Conservation (phyloP, 108 stramenopile genomes). For the Skeletonema potamos region DNA sequence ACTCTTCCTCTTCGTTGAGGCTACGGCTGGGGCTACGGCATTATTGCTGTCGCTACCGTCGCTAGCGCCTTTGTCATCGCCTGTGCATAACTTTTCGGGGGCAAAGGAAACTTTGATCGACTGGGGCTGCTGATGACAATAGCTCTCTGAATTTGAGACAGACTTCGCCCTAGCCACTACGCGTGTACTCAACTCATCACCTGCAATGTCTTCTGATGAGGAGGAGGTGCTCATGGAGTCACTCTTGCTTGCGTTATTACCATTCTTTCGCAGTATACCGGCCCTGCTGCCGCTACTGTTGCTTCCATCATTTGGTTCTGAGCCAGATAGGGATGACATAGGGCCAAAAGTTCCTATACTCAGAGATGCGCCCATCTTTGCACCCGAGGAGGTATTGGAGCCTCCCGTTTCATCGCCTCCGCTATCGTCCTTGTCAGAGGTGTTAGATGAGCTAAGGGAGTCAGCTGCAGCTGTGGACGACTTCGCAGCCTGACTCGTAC, state of each 20-base stretch:
- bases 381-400: constrained; percentile 18
- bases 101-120: not conserved
- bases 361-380: not conserved
- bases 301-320: constrained; percentile 14
- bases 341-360: constrained; percentile 12
- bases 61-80: not conserved
- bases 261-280: constrained; percentile 11
- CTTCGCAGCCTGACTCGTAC: constrained; percentile 1
- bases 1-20: not conserved
- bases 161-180: constrained; percentile 23
- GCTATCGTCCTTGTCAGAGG: constrained; percentile 38
- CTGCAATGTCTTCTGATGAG: constrained; percentile 11
- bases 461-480: constrained; percentile 7
- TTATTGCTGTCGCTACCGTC: constrained; percentile 6
- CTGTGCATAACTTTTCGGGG: not conserved
- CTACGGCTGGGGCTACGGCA: not conserved
- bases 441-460: constrained; percentile 15
- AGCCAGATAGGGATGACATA: constrained; percentile 28
- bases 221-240: constrained; percentile 13
- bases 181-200: constrained; percentile 18
- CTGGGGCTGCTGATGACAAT: not conserved
- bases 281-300: constrained; percentile 1
- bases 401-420: constrained; percentile 22
- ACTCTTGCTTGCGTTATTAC: constrained; percentile 2
- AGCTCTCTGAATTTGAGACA: constrained; percentile 6